Evolutionary conservation across 805 yeast genomes (phyloP).

Genomic region (Wickerhamomyces mucosus): DNA sequence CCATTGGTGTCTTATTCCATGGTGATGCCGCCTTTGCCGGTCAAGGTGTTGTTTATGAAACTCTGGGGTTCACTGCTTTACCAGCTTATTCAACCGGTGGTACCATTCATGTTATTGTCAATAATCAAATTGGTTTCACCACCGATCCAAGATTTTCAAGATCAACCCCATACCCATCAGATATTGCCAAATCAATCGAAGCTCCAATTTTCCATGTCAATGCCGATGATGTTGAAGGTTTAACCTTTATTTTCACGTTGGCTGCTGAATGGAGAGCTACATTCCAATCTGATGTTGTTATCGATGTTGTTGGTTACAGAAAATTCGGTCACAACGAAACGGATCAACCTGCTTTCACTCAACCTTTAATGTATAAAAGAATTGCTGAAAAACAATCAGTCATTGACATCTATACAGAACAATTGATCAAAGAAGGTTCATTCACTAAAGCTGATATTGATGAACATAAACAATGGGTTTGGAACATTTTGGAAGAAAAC

Average conservation of each 20-base stretch:
- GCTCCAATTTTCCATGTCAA: slow-evolving; percentile 99
- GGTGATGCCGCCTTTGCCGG: slow-evolving; percentile 99
- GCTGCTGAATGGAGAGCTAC: slow-evolving; percentile 99
- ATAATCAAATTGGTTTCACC: slow-evolving; percentile 99
- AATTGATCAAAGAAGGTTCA: slow-evolving; percentile 77
- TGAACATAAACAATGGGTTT: slow-evolving; percentile 97
- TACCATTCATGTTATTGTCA: slow-evolving; percentile 90
- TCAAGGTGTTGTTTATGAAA: slow-evolving; percentile 98
- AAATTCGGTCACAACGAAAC: slow-evolving; percentile 99
- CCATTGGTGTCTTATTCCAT: slow-evolving; percentile 86
- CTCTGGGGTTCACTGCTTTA: slow-evolving; percentile 86
- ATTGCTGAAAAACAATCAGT: slow-evolving; percentile 86
- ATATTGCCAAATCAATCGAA: slow-evolving; percentile 90
- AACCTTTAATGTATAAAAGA: slow-evolving; percentile 92
- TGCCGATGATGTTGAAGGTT: slow-evolving; percentile 95
- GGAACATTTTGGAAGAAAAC: slow-evolving; percentile 88
- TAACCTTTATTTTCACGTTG: slow-evolving; percentile 81
- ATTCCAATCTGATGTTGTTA: slow-evolving; percentile 92
- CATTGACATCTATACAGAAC: slow-evolving; percentile 72
- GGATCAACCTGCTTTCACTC: slow-evolving; percentile 98
- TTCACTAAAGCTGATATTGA: slow-evolving; percentile 85
- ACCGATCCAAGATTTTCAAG: slow-evolving; percentile 97
- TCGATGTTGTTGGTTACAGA: slow-evolving; percentile 97
- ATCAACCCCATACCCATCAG: slow-evolving; percentile 97
- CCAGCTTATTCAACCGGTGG: slow-evolving; percentile 99